Evolutionary conservation across 2,329 filamentous ascomycete genomes (phyloP).

Genomic region (Aureobasidium melanogenum): DNA sequence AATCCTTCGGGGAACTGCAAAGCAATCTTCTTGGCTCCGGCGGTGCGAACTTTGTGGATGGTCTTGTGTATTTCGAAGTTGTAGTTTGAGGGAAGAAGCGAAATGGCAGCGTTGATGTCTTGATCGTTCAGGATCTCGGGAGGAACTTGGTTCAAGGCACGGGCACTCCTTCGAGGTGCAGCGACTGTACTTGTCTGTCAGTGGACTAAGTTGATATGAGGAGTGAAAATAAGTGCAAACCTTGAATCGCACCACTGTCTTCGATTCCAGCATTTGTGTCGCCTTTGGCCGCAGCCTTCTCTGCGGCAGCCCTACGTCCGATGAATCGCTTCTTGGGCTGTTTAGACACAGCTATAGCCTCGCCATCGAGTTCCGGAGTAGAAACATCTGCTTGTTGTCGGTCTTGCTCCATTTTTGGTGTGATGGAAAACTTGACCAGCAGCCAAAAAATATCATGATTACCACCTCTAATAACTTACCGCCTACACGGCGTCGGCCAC

Average conservation of each 20-base stretch:
- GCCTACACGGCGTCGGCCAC: not conserved
- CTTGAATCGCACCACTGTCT: conserved; percentile 59
- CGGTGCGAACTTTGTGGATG: conserved; percentile 81
- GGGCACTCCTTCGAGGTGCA: conserved; percentile 60
- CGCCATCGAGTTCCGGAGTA: conserved; percentile 53
- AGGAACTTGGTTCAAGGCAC: conserved; percentile 86
- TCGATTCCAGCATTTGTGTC: conserved; percentile 41
- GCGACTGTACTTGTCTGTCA: conserved; percentile 44
- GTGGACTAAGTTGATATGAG: not conserved
- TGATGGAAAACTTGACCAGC: not conserved
- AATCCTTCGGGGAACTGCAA: conserved; percentile 97
- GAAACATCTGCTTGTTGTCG: conserved; percentile 61
- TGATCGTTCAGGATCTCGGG: conserved; percentile 75
- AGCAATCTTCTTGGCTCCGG: conserved; percentile 71
- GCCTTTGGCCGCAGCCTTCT: conserved; percentile 44
- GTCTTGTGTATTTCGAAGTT: conserved; percentile 98
- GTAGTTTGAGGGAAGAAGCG: conserved; percentile 88
- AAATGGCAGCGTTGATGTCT: conserved; percentile 78
- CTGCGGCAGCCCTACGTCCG: conserved; percentile 65
- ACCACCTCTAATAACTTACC: not conserved
- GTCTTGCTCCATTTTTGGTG: conserved; percentile 65
- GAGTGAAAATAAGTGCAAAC: conserved; percentile 36
- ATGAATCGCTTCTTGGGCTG: conserved; percentile 91
- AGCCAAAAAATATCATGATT: conserved; percentile 1
- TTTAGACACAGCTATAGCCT: conserved; percentile 41